A percentile compares a stretch with the other conserved stretches of the same genome.
Conservation (phyloP, 345 rosid genomes). For the Eucalyptus viminalis region DNA sequence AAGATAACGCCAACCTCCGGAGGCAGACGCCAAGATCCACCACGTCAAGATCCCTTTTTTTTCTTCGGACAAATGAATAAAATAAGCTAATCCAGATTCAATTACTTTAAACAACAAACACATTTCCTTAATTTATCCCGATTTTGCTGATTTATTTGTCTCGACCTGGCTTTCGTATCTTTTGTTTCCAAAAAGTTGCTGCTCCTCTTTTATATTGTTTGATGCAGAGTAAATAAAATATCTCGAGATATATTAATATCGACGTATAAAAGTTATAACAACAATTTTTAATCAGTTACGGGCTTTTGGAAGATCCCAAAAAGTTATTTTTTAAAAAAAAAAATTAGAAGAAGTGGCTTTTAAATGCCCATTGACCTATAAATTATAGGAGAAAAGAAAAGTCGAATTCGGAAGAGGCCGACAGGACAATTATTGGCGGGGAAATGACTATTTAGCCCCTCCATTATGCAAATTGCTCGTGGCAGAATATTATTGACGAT, state of each 20-base stretch:
- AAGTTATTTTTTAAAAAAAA: too few relatives aligned
- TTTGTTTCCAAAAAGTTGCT: neutral
- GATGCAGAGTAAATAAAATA: accelerated
- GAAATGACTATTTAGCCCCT: neutral
- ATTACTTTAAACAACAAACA: neutral
- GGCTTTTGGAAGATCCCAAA: neutral
- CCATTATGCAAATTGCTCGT: neutral
- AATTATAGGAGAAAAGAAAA: neutral
- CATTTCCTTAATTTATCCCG: neutral
- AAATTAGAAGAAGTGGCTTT: neutral
- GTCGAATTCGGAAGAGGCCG: neutral
- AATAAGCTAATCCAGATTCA: neutral
- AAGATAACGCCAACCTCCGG: neutral
- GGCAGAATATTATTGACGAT: too few relatives aligned
- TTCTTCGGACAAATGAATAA: neutral
- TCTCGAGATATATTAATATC: neutral
- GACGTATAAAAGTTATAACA: neutral
- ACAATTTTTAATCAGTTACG: neutral
- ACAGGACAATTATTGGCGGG: neutral
- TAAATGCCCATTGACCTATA: neutral
- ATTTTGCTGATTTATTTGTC: neutral
- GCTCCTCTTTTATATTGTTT: neutral
- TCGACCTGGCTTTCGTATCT: neutral
- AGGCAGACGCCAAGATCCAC: neutral
- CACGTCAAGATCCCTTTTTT: neutral